These are phyloP conservation scores for Solanum sparsipilum DNA, from an alignment of 257 asterid species.

Conservation along the genomic window DNA sequence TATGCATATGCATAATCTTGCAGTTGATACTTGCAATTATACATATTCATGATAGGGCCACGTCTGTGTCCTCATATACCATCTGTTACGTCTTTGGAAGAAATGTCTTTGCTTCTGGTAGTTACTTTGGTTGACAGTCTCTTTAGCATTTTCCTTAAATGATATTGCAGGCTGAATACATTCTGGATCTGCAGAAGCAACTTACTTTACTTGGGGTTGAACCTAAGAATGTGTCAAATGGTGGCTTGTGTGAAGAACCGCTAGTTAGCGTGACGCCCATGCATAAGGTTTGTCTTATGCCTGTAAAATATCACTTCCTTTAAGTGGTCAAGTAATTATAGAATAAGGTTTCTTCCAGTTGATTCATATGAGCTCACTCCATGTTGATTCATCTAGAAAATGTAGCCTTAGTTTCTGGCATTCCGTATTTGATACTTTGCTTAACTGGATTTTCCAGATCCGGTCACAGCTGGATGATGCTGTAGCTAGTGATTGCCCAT, in stretches of 20 bases:
- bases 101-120: neutral
- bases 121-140: neutral
- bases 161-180: constrained; percentile 70
- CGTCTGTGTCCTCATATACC: neutral
- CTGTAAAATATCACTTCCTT: neutral
- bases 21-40: neutral
- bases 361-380: neutral
- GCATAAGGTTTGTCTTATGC: constrained; percentile 47
- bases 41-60: neutral
- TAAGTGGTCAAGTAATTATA: neutral
- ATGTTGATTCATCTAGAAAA: neutral
- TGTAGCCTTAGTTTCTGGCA: neutral
- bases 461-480: constrained; percentile 86
- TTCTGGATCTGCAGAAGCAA: constrained; percentile 90
- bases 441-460: constrained; percentile 37
- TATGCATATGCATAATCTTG: neutral
- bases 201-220: constrained; percentile 67
- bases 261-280: constrained; percentile 54
- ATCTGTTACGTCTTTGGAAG: neutral
- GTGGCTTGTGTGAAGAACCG: constrained; percentile 58
- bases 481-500: constrained; percentile 92
- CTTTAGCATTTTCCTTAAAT: neutral
- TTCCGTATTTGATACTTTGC: neutral
- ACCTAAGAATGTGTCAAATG: constrained; percentile 57
- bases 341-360: neutral